These are phyloP conservation scores for Dictyostelium citrinum DNA, from an alignment of 78 protist genomes.

Conservation along the genomic window DNA sequence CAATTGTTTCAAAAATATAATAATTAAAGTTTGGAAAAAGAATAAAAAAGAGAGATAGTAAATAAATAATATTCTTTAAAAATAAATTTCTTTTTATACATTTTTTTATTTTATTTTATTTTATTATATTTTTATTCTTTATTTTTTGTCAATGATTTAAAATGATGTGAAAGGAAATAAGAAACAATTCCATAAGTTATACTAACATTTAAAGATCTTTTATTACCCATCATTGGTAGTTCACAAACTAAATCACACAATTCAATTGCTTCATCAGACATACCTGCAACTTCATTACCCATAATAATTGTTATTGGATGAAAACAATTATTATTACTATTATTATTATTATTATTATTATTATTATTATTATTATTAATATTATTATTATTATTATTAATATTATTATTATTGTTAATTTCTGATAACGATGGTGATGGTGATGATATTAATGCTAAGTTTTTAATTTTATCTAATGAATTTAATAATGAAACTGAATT, in stretches of 20 bases:
- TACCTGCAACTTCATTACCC: constrained; percentile 67
- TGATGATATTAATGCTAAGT: not conserved
- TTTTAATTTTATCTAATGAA: not conserved
- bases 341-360: not conserved
- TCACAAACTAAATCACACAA: constrained; percentile 57
- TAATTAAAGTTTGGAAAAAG: too few relatives aligned
- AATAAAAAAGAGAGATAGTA: too few relatives aligned
- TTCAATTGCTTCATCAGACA: constrained; percentile 8
- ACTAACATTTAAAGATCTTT: constrained; percentile 10
- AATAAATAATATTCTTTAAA: too few relatives aligned
- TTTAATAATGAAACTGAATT: not conserved
- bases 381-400: not conserved
- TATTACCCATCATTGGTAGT: constrained; percentile 52
- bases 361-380: not conserved
- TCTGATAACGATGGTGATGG: not conserved
- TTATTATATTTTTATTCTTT: not conserved
- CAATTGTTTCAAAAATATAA: not conserved
- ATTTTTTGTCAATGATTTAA: not conserved
- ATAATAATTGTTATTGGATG: constrained; percentile 19
- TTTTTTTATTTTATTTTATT: not conserved
- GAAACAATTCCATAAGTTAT: constrained; percentile 59
- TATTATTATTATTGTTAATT: not conserved
- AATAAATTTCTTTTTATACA: not conserved
- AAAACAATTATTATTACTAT: not conserved
- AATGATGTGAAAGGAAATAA: constrained; percentile 24